Percentiles rank a stretch among this genome's conserved stretches.
Evolutionary conservation across 2,329 filamentous ascomycete genomes (phyloP).

Genomic region (Botryotinia convoluta): DNA sequence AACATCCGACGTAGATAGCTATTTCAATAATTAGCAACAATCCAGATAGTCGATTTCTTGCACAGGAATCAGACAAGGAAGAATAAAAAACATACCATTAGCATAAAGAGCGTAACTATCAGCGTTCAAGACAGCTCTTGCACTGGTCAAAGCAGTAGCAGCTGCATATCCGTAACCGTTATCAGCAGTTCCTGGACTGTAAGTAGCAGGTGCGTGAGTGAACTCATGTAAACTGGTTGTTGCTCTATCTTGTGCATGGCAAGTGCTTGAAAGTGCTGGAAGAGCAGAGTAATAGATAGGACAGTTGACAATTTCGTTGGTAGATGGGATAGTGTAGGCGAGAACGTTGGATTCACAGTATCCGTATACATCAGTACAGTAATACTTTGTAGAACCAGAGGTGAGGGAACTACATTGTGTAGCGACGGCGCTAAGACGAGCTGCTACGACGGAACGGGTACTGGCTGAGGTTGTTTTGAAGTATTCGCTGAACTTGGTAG

Average conservation of each 20-base stretch:
- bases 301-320: conserved; percentile 60
- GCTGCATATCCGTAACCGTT: conserved; percentile 56
- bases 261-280: conserved; percentile 47
- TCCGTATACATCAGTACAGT: conserved; percentile 57
- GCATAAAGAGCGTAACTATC: conserved; percentile 45
- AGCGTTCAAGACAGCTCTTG: conserved; percentile 59
- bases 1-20: conserved; percentile 13
- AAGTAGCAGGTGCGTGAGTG: conserved; percentile 57
- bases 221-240: conserved; percentile 64
- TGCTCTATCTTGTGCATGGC: conserved; percentile 64
- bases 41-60: accelerated
- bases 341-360: conserved; percentile 52
- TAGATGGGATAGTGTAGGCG: conserved; percentile 58
- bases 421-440: conserved; percentile 52
- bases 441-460: conserved; percentile 49
- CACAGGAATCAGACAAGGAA: background rate
- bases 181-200: conserved; percentile 56
- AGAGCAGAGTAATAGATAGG: conserved; percentile 56
- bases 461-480: conserved; percentile 57
- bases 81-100: conserved; percentile 1
- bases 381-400: conserved; percentile 50
- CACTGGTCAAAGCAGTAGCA: conserved; percentile 44
- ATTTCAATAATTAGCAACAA: background rate
- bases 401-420: conserved; percentile 53
- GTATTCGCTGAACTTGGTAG: conserved; percentile 55